Conservation (phyloP, 2,329 filamentous ascomycete species). For the Clonostachys chloroleuca region DNA sequence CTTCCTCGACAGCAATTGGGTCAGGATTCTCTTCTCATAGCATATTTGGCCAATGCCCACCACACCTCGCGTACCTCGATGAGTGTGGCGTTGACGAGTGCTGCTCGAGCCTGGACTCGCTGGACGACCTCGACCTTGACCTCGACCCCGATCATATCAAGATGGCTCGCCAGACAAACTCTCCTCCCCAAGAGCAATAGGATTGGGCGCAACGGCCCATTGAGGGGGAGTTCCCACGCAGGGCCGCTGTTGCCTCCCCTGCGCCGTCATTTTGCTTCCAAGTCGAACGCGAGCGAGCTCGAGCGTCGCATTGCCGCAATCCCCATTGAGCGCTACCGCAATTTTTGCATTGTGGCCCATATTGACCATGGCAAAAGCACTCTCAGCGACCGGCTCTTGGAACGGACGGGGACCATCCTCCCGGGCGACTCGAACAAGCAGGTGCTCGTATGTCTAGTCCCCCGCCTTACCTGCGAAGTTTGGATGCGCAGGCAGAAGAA, state of each 20-base stretch:
- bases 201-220: too few species aligned
- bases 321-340: conserved; percentile 76
- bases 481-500: not conserved
- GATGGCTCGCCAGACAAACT: conserved; percentile 14
- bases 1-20: too few species aligned
- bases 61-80: conserved; percentile 13
- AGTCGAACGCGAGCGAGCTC: conserved; percentile 23
- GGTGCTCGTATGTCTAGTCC: conserved; percentile 54
- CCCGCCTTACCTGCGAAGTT: too few species aligned
- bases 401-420: conserved; percentile 89
- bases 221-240: too few species aligned
- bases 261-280: conserved; percentile 8
- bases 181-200: too few species aligned
- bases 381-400: conserved; percentile 84
- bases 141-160: conserved; percentile 5
- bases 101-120: conserved; percentile 29
- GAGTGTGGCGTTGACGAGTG: conserved; percentile 25
- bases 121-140: not conserved
- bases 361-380: conserved; percentile 99
- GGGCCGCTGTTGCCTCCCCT: too few species aligned
- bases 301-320: conserved; percentile 63
- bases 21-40: too few species aligned
- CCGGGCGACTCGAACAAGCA: conserved; percentile 83
- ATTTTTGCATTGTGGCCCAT: conserved; percentile 98
- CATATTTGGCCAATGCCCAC: not conserved